Evolutionary conservation across 139 green algal species (phyloP), one percentile per base, ranked within the genome.

Genomic region (Chlorella sp.): DNA sequence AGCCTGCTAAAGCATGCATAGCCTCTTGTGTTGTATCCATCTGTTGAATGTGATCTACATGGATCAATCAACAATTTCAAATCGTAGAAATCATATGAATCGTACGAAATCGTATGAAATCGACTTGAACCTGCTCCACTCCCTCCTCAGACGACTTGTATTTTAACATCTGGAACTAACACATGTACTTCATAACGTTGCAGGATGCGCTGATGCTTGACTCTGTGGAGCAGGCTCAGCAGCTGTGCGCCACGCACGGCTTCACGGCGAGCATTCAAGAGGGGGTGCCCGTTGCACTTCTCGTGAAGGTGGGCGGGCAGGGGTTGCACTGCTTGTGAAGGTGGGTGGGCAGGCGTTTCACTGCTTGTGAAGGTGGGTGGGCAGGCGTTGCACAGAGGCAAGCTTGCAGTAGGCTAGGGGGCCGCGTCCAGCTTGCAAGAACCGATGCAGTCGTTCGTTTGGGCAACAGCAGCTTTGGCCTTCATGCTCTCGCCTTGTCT

Each of bases 121-220:
- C n/a, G n/a, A n/a, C n/a, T n/a, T n/a, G n/a, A n/a, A n/a, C n/a
- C n/a, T n/a, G n/a, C n/a, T n/a, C n/a, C n/a, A n/a, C n/a, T n/a
- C n/a, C n/a, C n/a, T n/a, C n/a, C n/a, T n/a, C n/a, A n/a, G n/a
- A n/a, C n/a, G n/a, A n/a, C n/a, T n/a, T n/a, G n/a, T n/a, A n/a
- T n/a, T n/a, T n/a, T n/a, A n/a, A n/a, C n/a, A n/a, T n/a, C 48
- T 57, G 48, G 15, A 57, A 82, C 19, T 57, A 15, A 4, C 19
- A 26, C 79, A 71, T 40, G 53, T 57, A 53, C 22, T 2, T 30
- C 36, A 48, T 28, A 36, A 39, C 40, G 28, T 42, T 77, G 39
- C 78, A 90, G 87, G 79, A 90, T 32, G 32, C 53, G 30, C 84
- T 93, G 26, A 86, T 91, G 75, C 61, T 93, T 26, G 88, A 93